phyloP scores from a whole-genome alignment of 2,329 filamentous ascomycete species.

The Aspergillus tubingensis region DNA sequence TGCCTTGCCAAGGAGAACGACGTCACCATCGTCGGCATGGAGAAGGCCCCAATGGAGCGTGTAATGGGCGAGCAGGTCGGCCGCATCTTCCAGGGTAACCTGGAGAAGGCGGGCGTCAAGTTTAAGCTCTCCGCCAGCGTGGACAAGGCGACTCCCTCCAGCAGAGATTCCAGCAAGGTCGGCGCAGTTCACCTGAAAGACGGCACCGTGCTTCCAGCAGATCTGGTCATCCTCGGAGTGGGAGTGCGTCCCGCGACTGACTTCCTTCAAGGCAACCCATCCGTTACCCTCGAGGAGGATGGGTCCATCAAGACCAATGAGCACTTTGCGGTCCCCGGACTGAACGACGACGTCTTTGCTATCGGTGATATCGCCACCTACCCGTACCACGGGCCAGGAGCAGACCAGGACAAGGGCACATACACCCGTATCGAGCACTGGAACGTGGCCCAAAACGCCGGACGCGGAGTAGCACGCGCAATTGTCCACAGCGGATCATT shows the following conservation, averaged over 20 bases:
- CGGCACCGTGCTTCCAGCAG: slow-evolving; percentile 78
- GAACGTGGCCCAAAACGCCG: slow-evolving; percentile 95
- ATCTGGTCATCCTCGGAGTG: slow-evolving; percentile 88
- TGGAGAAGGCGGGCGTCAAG: slow-evolving; percentile 85
- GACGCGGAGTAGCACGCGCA: slow-evolving; percentile 73
- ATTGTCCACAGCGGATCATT: slow-evolving; percentile 61
- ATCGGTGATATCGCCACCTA: slow-evolving; percentile 94
- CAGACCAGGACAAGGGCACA: slow-evolving; percentile 59
- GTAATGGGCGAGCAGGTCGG: slow-evolving; percentile 84
- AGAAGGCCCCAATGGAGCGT: slow-evolving; percentile 78
- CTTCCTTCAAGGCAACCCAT: slow-evolving; percentile 72
- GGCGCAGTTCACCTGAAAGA: slow-evolving; percentile 82
- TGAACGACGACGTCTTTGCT: slow-evolving; percentile 78
- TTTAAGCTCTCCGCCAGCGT: slow-evolving; percentile 82
- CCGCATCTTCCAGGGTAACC: slow-evolving; percentile 71
- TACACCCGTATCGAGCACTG: slow-evolving; percentile 91
- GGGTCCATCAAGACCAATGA: slow-evolving; percentile 84
- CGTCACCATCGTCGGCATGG: slow-evolving; percentile 87
- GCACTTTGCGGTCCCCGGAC: slow-evolving; percentile 71
- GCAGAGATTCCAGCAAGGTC: slow-evolving; percentile 68
- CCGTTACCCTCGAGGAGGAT: slow-evolving; percentile 73
- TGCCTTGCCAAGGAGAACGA: slow-evolving; percentile 76
- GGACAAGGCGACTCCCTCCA: slow-evolving; percentile 75
- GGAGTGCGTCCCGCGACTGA: slow-evolving; percentile 85
- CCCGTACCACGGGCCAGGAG: slow-evolving; percentile 88